phyloP scores from a whole-genome alignment of 768 basidiomycete genomes.

The Pleurotus ostreatus region DNA sequence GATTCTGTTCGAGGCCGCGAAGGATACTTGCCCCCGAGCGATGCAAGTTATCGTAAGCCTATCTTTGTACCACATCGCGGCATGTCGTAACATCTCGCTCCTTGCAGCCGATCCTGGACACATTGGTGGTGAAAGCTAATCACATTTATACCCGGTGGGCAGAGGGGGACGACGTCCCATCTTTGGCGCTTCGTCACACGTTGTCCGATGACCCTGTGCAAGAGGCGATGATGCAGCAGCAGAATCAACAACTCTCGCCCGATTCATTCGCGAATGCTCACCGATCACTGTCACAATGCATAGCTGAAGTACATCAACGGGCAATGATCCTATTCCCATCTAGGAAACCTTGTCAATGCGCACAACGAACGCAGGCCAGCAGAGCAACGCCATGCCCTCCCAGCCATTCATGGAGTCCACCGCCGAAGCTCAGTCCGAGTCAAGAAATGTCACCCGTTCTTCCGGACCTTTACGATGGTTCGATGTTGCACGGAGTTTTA shows the following conservation, averaged over 20 bases:
- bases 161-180: constrained; percentile 38
- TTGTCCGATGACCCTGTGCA: constrained; percentile 21
- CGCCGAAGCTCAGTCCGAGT: constrained; percentile 23
- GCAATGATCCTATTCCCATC: constrained; percentile 38
- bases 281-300: constrained; percentile 39
- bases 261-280: constrained; percentile 40
- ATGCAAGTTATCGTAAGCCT: constrained; percentile 40
- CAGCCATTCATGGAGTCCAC: constrained; percentile 43
- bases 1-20: constrained; percentile 39
- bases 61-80: neutral
- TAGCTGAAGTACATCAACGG: constrained; percentile 42
- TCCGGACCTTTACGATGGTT: constrained; percentile 32
- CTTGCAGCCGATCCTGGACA: constrained; percentile 40
- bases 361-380: constrained; percentile 15
- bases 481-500: constrained; percentile 19
- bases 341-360: constrained; percentile 41
- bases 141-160: constrained; percentile 45
- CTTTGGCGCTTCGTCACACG: constrained; percentile 35
- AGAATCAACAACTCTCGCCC: constrained; percentile 18
- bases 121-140: constrained; percentile 49
- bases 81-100: constrained; percentile 6
- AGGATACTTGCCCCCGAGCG: constrained; percentile 41
- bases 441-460: constrained; percentile 32
- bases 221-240: constrained; percentile 15
- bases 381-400: constrained; percentile 27